Percentiles rank a stretch among this genome's conserved stretches.
These are phyloP conservation scores for Phytophthora gonapodyides DNA, from an alignment of 352 stramenopile genomes.

Conservation along the genomic window DNA sequence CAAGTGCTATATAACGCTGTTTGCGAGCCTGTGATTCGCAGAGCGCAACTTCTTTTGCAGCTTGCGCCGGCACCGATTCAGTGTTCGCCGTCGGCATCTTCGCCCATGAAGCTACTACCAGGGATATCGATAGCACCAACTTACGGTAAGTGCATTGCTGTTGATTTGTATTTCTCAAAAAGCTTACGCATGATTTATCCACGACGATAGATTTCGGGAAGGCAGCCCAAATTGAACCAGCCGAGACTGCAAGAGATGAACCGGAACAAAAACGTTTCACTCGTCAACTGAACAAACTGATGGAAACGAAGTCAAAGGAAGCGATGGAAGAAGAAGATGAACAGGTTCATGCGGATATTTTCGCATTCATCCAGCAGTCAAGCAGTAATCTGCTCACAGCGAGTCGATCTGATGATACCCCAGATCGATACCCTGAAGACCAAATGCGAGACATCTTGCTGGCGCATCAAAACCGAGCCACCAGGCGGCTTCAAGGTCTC, in stretches of 20 bases:
- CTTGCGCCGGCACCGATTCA: slow-evolving; percentile 57
- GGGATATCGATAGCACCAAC: slow-evolving; percentile 59
- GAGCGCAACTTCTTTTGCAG: slow-evolving; percentile 69
- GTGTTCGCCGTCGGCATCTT: slow-evolving; percentile 27
- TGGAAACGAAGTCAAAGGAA: slow-evolving; percentile 76
- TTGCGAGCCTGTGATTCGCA: slow-evolving; percentile 76
- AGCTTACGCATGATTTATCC: slow-evolving; percentile 6
- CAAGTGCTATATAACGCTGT: slow-evolving; percentile 76
- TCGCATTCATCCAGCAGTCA: slow-evolving; percentile 79
- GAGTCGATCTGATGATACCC: slow-evolving; percentile 2
- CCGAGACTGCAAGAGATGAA: slow-evolving; percentile 11
- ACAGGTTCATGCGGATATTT: slow-evolving; percentile 79
- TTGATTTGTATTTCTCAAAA: not conserved
- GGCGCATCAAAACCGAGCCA: slow-evolving; percentile 52
- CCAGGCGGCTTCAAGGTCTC: slow-evolving; percentile 62
- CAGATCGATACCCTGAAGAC: slow-evolving; percentile 41
- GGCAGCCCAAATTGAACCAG: slow-evolving; percentile 4
- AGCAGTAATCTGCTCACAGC: slow-evolving; percentile 19
- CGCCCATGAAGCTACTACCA: slow-evolving; percentile 70
- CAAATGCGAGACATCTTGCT: slow-evolving; percentile 54
- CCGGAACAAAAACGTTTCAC: slow-evolving; percentile 45
- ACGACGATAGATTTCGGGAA: slow-evolving; percentile 42
- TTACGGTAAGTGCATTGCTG: slow-evolving; percentile 48
- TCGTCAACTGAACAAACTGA: slow-evolving; percentile 66
- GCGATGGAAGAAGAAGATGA: slow-evolving; percentile 87